Base-by-base conservation (phyloP, 345 rosid species). In the Moricandia moricandioides region DNA sequence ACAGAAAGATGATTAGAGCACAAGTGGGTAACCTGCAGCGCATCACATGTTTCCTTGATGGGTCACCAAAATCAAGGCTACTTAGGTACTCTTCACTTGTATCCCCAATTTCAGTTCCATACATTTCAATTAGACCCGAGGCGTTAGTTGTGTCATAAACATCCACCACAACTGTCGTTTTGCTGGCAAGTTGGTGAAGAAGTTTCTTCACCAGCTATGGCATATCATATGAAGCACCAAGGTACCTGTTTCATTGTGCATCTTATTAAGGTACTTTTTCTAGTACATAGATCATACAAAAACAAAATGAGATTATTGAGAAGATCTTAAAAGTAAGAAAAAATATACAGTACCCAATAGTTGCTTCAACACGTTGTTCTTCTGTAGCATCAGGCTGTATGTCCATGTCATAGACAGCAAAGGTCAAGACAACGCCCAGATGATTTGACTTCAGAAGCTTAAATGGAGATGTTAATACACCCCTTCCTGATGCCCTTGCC, bases 211-310 rank as follows among this genome's bases (percentile, higher is more conserved):
- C 98, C 63, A 94, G 82, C 10, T 97, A 94, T 49, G 95, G 97
- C 63, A 94, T 88, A 86, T 94, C 98, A 81, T 94, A 94, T 59
- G 99, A 88, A 65, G 97, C 99, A 49, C 99, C 99, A 6, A 92
- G 80, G 80, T 94, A 94, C 81, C 98, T 94, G 75, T 65, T 59
- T 59, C 67, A 71, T 21, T 12, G 58, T 60, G 47, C 1, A 26
- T 63, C 31, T 21, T 70, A 21, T 49, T 40, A 77, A 33, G 12
- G 43, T 21, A 21, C 24, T 21, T 21, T 21, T 21, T 21, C 24
- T 21, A 21, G 24, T 21, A 21, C 24, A 21, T 21, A 21, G 24
- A 21, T 21, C 24, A 21, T 21, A 21, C 24, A 21, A 21, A 21
- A 21, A 21, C 24, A 21, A 21, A 21, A 21, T 21, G 24, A 21